phyloP scores from a whole-genome alignment of 2,329 filamentous ascomycete species.

The Fusarium robinianum region DNA sequence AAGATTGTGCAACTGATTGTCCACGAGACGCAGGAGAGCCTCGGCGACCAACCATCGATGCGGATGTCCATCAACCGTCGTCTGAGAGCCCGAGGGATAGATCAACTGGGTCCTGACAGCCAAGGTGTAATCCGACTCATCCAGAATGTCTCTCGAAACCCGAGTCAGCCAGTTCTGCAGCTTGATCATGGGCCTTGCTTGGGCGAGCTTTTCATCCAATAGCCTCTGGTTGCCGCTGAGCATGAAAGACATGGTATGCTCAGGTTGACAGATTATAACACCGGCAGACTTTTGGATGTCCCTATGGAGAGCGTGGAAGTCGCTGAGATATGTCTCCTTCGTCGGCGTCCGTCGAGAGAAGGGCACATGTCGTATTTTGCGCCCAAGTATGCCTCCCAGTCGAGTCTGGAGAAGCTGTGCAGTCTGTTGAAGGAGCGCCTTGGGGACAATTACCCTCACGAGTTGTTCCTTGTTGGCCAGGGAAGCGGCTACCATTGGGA shows the following conservation, averaged over 20 bases:
- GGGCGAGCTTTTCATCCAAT: conserved; percentile 49
- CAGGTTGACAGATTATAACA: conserved; percentile 63
- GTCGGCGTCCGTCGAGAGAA: conserved; percentile 56
- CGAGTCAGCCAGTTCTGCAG: conserved; percentile 56
- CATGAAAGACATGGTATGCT: conserved; percentile 68
- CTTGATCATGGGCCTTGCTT: conserved; percentile 55
- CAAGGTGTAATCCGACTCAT: conserved; percentile 65
- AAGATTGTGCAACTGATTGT: conserved; percentile 45
- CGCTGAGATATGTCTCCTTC: conserved; percentile 41
- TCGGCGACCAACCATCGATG: conserved; percentile 56
- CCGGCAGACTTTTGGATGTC: conserved; percentile 51
- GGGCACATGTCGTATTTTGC: conserved; percentile 59
- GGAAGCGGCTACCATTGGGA: conserved; percentile 54
- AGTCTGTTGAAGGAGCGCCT: conserved; percentile 61
- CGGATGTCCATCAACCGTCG: conserved; percentile 57
- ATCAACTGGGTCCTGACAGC: conserved; percentile 61
- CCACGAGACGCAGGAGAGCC: conserved; percentile 48
- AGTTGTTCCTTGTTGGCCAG: conserved; percentile 54
- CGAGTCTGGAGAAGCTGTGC: conserved; percentile 59
- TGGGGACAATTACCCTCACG: conserved; percentile 60
- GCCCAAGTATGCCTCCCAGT: conserved; percentile 58
- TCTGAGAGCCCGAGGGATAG: conserved; percentile 58
- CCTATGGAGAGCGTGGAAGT: conserved; percentile 40
- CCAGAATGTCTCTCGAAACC: conserved; percentile 63
- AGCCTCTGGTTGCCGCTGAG: conserved; percentile 64